Evolutionary conservation across 805 yeast genomes (phyloP).

Genomic region (Dipodascopsis uninucleata): DNA sequence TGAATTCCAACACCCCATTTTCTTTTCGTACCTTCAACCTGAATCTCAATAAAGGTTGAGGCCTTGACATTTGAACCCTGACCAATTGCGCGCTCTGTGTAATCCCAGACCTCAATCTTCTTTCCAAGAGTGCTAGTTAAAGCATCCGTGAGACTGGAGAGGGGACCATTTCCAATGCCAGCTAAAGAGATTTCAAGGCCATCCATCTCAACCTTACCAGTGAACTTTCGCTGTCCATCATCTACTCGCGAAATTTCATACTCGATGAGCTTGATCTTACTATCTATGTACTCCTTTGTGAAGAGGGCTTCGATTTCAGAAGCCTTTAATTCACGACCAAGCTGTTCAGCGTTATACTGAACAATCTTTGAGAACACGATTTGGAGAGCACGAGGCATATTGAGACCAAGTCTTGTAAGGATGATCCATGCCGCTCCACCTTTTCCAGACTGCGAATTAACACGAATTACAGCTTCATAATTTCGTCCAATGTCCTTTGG

Average conservation of each 20-base stretch:
- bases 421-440: constrained; percentile 91
- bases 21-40: constrained; percentile 41
- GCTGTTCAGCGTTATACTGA: constrained; percentile 62
- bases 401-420: constrained; percentile 68
- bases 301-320: constrained; percentile 64
- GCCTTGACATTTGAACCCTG: constrained; percentile 67
- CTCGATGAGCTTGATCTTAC: constrained; percentile 41
- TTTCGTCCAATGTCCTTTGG: constrained; percentile 82
- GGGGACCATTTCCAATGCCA: constrained; percentile 80
- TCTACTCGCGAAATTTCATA: constrained; percentile 46
- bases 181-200: constrained; percentile 41
- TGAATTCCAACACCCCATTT: constrained; percentile 91
- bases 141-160: constrained; percentile 70
- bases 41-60: constrained; percentile 68
- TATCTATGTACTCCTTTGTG: constrained; percentile 50
- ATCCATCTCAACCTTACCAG: constrained; percentile 49
- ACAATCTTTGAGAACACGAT: constrained; percentile 69
- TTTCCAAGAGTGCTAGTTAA: constrained; percentile 47
- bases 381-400: constrained; percentile 77
- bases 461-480: constrained; percentile 89
- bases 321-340: constrained; percentile 67
- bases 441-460: constrained; percentile 82
- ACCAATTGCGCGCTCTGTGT: constrained; percentile 79
- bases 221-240: constrained; percentile 45
- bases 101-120: constrained; percentile 59